phyloP scores from a whole-genome alignment of 148 eudicot genomes.

The Cornus controversa region DNA sequence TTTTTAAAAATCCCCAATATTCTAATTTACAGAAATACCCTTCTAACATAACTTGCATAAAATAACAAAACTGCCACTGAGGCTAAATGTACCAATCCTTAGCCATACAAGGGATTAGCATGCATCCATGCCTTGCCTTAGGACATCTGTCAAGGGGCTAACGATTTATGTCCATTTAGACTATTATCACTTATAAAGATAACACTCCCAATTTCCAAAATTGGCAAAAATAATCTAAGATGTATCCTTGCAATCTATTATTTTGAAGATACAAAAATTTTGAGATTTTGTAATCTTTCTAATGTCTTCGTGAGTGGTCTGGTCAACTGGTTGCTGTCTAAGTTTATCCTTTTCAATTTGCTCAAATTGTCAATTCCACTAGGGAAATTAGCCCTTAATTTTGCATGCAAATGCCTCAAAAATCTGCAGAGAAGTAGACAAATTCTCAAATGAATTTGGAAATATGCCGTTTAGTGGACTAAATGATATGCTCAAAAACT shows the following conservation, averaged over 20 bases:
- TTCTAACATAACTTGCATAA: no score
- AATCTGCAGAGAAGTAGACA: constrained; percentile 7
- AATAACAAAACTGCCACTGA: no score
- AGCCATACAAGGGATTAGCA: no score
- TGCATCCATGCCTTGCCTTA: no score
- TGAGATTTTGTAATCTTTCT: constrained; percentile 9
- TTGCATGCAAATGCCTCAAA: constrained; percentile 20
- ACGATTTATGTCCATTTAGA: no score
- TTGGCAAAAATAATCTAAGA: constrained; percentile 18
- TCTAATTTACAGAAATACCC: no score
- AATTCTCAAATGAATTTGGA: constrained; percentile 31
- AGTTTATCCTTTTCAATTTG: constrained; percentile 15
- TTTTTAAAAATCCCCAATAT: no score
- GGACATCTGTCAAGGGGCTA: no score
- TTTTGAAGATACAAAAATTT: constrained; percentile 21
- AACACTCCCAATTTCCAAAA: constrained; percentile 19
- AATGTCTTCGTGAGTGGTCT: constrained; percentile 16
- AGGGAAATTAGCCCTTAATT: constrained; percentile 25
- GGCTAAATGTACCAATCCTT: no score
- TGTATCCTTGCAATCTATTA: constrained; percentile 25
- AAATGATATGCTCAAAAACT: neutral
- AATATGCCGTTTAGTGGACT: constrained; percentile 24
- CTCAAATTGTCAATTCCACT: constrained; percentile 19
- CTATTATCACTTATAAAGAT: no score
- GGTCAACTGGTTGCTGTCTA: constrained; percentile 20